These are phyloP conservation scores for Chaetomium olivaceum DNA, from an alignment of 2,329 filamentous ascomycete species.

Conservation along the genomic window DNA sequence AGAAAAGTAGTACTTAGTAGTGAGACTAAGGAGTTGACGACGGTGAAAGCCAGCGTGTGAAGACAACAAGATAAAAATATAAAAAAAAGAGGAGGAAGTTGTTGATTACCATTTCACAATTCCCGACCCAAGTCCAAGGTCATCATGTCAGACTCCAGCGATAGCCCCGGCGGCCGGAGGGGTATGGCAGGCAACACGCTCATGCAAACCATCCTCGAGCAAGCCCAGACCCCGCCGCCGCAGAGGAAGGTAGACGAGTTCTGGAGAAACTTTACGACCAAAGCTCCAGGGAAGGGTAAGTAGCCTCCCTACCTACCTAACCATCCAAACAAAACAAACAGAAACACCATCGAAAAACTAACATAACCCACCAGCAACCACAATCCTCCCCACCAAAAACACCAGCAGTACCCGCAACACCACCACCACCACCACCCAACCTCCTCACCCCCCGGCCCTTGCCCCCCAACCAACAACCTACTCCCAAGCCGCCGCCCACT, in stretches of 20 bases:
- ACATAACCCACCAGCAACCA: constrained; percentile 52
- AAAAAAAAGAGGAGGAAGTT: neutral
- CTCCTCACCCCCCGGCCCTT: constrained; percentile 32
- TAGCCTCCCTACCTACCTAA: neutral
- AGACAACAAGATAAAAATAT: neutral
- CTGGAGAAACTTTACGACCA: constrained; percentile 71
- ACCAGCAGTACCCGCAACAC: constrained; percentile 57
- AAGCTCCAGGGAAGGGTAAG: constrained; percentile 67
- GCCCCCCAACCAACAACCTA: constrained; percentile 58
- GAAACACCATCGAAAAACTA: neutral
- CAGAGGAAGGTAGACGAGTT: constrained; percentile 71
- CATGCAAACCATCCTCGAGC: constrained; percentile 38
- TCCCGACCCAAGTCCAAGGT: neutral
- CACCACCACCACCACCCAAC: constrained; percentile 28
- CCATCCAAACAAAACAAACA: neutral
- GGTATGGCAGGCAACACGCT: constrained; percentile 26
- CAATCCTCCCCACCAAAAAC: constrained; percentile 67
- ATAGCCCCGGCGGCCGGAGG: neutral
- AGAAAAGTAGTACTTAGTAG: neutral
- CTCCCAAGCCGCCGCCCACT: constrained; percentile 69
- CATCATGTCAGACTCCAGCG: constrained; percentile 1
- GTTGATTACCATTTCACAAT: neutral
- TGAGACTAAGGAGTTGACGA: neutral
- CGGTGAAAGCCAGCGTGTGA: neutral
- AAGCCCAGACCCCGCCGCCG: constrained; percentile 51